Evolutionary conservation across 2,329 filamentous ascomycete genomes (phyloP).

Genomic region (Fusarium algeriense): DNA sequence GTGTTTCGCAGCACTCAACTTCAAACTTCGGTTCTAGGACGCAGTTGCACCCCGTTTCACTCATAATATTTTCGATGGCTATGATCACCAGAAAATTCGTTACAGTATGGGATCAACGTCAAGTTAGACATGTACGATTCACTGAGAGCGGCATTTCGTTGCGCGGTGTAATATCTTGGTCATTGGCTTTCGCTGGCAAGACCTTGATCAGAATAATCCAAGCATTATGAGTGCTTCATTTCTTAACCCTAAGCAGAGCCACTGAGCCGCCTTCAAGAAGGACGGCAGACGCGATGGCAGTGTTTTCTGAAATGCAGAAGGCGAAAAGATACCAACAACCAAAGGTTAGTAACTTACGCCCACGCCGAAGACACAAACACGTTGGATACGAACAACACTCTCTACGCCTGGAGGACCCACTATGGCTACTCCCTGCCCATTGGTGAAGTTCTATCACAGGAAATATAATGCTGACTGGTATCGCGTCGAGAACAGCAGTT

Average conservation of each 20-base stretch:
- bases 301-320: slow-evolving; percentile 47
- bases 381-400: not conserved
- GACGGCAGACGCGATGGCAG: slow-evolving; percentile 51
- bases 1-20: not conserved
- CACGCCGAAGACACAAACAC: slow-evolving; percentile 48
- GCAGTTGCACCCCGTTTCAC: too few relatives aligned
- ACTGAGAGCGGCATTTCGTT: not conserved
- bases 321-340: slow-evolving; percentile 50
- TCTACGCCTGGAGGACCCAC: not conserved
- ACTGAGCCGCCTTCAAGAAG: rapidly evolving
- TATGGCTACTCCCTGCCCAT: slow-evolving; percentile 39
- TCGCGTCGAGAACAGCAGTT: not conserved
- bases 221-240: not conserved
- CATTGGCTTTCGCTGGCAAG: not conserved
- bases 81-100: rapidly evolving
- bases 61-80: too few relatives aligned
- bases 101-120: rapidly evolving
- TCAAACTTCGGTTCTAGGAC: too few relatives aligned
- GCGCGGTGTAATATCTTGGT: not conserved
- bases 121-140: not conserved
- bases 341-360: slow-evolving; percentile 55
- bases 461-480: not conserved
- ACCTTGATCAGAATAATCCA: too few relatives aligned
- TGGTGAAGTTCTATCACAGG: slow-evolving; percentile 40
- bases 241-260: rapidly evolving